Conservation (phyloP, 2,329 filamentous ascomycete genomes). For the Colletotrichum tabaci region DNA sequence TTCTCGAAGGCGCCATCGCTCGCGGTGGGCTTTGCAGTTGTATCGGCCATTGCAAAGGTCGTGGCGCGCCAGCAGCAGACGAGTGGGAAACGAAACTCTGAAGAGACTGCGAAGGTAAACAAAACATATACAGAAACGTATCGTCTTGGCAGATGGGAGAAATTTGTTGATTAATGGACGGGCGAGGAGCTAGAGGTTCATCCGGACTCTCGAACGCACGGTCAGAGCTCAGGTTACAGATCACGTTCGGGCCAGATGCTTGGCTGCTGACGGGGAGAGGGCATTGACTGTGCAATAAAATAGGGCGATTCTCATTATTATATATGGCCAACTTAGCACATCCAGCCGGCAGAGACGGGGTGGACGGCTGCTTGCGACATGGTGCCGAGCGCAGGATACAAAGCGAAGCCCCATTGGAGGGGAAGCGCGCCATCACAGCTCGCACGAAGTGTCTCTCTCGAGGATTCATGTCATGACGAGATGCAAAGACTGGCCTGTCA, state of each 20-base stretch:
- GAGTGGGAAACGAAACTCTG: neutral
- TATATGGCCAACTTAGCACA: constrained; percentile 17
- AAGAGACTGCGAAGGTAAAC: constrained; percentile 1
- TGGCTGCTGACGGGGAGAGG: neutral
- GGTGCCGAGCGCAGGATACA: constrained; percentile 10
- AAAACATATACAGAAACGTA: neutral
- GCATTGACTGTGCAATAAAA: neutral
- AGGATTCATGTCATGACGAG: constrained; percentile 4
- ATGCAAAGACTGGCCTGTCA: neutral
- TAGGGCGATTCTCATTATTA: constrained; percentile 23
- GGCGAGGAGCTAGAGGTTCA: constrained; percentile 25
- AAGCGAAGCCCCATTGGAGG: neutral
- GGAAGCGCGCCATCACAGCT: neutral
- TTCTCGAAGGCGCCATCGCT: constrained; percentile 15
- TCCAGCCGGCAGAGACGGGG: constrained; percentile 4
- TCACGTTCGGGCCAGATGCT: constrained; percentile 24
- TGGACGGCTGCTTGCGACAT: neutral
- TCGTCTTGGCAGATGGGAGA: constrained; percentile 15
- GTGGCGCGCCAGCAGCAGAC: neutral
- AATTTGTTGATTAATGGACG: constrained; percentile 17
- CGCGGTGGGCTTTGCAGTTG: constrained; percentile 16
- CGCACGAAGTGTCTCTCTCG: constrained; percentile 28
- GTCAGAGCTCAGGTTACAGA: constrained; percentile 17
- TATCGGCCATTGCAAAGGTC: constrained; percentile 23
- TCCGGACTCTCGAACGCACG: constrained; percentile 33